phyloP scores from a whole-genome alignment of 768 basidiomycete species.

The Xanthoconium purpureum region DNA sequence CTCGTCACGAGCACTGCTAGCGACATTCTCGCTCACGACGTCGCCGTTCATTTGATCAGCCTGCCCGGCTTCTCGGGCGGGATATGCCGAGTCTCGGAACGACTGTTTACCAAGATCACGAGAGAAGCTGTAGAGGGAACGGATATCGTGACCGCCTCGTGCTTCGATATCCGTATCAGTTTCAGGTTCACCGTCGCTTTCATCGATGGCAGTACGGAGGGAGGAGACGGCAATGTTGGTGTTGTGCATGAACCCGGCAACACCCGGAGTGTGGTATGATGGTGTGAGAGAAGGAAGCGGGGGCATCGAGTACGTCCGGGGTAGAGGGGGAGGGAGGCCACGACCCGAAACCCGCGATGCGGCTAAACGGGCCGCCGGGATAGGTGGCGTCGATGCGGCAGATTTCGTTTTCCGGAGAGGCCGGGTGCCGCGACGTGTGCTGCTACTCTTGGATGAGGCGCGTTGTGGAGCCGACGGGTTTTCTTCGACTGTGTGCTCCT shows the following conservation, averaged over 20 bases:
- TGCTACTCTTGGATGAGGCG: conserved; percentile 19
- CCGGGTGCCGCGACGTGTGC: conserved; percentile 28
- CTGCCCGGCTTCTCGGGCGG: conserved; percentile 23
- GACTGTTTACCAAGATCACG: conserved; percentile 29
- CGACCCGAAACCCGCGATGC: conserved; percentile 33
- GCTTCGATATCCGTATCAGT: conserved; percentile 32
- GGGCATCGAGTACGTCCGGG: conserved; percentile 34
- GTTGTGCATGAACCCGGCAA: conserved; percentile 33
- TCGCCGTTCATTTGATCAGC: conserved; percentile 22
- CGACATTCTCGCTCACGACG: conserved; percentile 14
- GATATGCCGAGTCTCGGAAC: conserved; percentile 22
- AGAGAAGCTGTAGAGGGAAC: conserved; percentile 34
- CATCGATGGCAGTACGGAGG: conserved; percentile 34
- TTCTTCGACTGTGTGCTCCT: conserved; percentile 23
- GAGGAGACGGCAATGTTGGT: conserved; percentile 37
- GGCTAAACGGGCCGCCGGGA: conserved; percentile 32
- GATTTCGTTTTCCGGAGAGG: conserved; percentile 36
- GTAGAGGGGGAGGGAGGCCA: conserved; percentile 28
- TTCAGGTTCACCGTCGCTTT: conserved; percentile 34
- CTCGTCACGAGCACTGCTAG: conserved; percentile 10
- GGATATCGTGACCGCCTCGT: conserved; percentile 27
- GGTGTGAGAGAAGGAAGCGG: conserved; percentile 29
- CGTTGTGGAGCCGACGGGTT: conserved; percentile 23
- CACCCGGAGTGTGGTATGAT: conserved; percentile 26
- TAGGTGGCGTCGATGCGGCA: conserved; percentile 35